phyloP scores from a whole-genome alignment of 805 yeast species.

The Saccharomycopsis sp. region DNA sequence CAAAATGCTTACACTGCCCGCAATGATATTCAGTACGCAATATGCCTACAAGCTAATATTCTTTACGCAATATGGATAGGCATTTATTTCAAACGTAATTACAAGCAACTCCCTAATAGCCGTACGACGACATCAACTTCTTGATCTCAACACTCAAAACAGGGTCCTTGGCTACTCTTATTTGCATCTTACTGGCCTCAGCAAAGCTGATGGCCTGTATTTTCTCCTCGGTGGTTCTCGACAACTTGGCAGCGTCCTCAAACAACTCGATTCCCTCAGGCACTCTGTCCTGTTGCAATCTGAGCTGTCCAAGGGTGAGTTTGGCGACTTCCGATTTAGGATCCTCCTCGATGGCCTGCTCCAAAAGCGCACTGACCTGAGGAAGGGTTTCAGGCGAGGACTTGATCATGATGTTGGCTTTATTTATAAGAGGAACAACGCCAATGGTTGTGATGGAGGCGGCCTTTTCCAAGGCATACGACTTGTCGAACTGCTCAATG shows the following conservation, averaged over 20 bases:
- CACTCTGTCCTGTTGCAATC: conserved; percentile 73
- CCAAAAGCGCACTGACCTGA: conserved; percentile 59
- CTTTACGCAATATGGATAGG: too few species aligned
- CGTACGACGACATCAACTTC: conserved; percentile 44
- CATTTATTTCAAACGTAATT: too few species aligned
- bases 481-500: conserved; percentile 74
- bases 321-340: conserved; percentile 86
- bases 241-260: conserved; percentile 73
- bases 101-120: too few species aligned
- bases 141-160: conserved; percentile 53
- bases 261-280: conserved; percentile 77
- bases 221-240: conserved; percentile 82
- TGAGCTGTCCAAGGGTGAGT: conserved; percentile 86
- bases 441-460: conserved; percentile 69
- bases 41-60: too few species aligned
- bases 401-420: conserved; percentile 67
- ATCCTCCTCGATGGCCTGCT: conserved; percentile 74
- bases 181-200: conserved; percentile 89
- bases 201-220: conserved; percentile 85
- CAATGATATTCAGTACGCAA: too few species aligned
- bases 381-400: conserved; percentile 41
- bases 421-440: conserved; percentile 83
- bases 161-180: conserved; percentile 67
- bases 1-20: too few species aligned
- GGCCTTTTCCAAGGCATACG: conserved; percentile 74